Percentiles rank a stretch among this genome's conserved stretches.
Conservation (phyloP, 306 rosid genomes). For the Vicia faba region DNA sequence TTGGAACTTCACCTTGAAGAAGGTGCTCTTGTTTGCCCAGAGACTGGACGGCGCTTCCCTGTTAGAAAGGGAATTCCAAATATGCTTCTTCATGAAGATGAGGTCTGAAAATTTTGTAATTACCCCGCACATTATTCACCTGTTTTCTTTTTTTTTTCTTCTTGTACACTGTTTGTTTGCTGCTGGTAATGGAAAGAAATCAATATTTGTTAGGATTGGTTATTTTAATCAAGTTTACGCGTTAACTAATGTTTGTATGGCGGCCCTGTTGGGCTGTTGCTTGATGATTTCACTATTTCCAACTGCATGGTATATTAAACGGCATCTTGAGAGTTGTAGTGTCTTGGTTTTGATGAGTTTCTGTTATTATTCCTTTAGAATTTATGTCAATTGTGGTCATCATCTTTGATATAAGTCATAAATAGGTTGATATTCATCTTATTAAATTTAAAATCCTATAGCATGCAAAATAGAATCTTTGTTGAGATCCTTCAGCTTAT, state of each 20-base stretch:
- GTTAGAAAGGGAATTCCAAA: slow-evolving; percentile 86
- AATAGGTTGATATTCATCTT: not conserved
- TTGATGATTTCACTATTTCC: slow-evolving; percentile 13
- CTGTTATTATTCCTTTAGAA: not conserved
- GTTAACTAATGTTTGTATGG: not conserved
- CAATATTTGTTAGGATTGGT: not conserved
- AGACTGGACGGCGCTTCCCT: slow-evolving; percentile 75
- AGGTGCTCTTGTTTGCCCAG: slow-evolving; percentile 83
- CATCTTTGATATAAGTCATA: not conserved
- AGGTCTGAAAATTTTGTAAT: slow-evolving; percentile 57
- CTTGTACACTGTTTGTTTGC: not conserved
- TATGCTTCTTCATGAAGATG: slow-evolving; percentile 92
- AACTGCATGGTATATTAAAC: not conserved
- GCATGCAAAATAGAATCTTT: too few relatives aligned
- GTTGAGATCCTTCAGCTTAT: not conserved
- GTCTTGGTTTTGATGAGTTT: not conserved
- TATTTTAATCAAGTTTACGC: not conserved
- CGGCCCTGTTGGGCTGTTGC: not conserved
- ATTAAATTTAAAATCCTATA: too few relatives aligned
- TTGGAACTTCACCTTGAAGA: slow-evolving; percentile 91
- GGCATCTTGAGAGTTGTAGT: not conserved
- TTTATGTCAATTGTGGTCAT: not conserved
- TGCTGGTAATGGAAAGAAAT: slow-evolving; percentile 7
- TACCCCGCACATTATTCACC: not conserved
- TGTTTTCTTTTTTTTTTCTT: too few relatives aligned